phyloP scores from a whole-genome alignment of 768 basidiomycete genomes.

The Trametes elegans region DNA sequence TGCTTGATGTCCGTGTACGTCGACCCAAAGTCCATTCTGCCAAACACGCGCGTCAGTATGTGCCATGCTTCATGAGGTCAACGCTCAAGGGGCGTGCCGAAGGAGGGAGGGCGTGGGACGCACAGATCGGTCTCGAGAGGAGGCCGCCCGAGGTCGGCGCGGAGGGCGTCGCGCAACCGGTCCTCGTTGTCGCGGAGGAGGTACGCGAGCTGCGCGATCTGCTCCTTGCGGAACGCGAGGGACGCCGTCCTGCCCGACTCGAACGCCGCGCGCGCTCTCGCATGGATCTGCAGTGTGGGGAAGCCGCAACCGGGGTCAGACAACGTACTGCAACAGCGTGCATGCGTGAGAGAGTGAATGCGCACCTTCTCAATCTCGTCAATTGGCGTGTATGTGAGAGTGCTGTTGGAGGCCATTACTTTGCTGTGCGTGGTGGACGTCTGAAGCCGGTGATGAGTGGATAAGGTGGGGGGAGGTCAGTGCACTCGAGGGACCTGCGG shows the following conservation, averaged over 20 bases:
- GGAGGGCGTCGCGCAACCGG: constrained; percentile 55
- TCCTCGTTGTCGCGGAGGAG: constrained; percentile 68
- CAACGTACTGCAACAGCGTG: background rate
- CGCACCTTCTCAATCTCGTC: constrained; percentile 27
- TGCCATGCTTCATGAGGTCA: too few relatives aligned
- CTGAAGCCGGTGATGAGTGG: too few relatives aligned
- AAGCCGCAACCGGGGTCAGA: too few relatives aligned
- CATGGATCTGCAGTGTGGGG: constrained; percentile 56
- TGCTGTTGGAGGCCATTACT: too few relatives aligned
- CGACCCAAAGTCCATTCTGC: constrained; percentile 59
- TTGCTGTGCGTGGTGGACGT: too few relatives aligned
- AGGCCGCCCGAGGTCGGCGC: constrained; percentile 61
- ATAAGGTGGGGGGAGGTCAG: too few relatives aligned
- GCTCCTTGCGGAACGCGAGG: constrained; percentile 67
- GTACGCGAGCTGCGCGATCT: constrained; percentile 69
- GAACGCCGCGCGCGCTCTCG: constrained; percentile 53
- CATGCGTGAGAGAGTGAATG: background rate
- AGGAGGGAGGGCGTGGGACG: background rate
- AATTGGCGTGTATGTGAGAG: background rate
- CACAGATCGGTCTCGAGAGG: constrained; percentile 53
- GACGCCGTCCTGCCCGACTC: constrained; percentile 57
- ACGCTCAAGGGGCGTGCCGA: background rate
- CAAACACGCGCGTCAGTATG: background rate
- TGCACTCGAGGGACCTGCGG: too few relatives aligned
- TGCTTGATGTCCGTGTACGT: constrained; percentile 48